A percentile compares a stretch with the other conserved stretches of the same genome.
These are phyloP conservation scores for Anthracocystis panici-leucophaei DNA, from an alignment of 1,284 basidiomycete species.

Conservation along the genomic window DNA sequence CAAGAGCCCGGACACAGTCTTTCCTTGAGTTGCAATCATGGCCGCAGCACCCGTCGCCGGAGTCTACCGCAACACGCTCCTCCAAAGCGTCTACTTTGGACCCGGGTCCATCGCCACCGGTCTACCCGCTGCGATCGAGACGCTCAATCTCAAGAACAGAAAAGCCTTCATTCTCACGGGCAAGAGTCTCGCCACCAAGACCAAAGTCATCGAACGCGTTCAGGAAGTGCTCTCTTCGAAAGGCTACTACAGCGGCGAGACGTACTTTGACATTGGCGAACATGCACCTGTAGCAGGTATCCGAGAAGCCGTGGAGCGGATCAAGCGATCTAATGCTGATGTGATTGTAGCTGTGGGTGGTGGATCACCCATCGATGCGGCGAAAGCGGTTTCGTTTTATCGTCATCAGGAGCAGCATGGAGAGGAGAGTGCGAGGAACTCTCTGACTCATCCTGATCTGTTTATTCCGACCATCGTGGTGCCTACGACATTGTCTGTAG, in stretches of 20 bases:
- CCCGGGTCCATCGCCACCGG: slow-evolving; percentile 31
- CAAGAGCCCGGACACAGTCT: background rate
- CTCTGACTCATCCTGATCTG: slow-evolving; percentile 13
- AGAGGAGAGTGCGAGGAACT: slow-evolving; percentile 25
- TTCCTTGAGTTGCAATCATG: slow-evolving; percentile 15
- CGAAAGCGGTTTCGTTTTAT: slow-evolving; percentile 67
- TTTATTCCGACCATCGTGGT: slow-evolving; percentile 75
- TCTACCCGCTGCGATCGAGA: slow-evolving; percentile 34
- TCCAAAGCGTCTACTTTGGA: slow-evolving; percentile 46
- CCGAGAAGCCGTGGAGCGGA: slow-evolving; percentile 72
- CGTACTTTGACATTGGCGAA: slow-evolving; percentile 81
- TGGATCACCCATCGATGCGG: slow-evolving; percentile 82
- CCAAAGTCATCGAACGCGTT: slow-evolving; percentile 42
- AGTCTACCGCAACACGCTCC: slow-evolving; percentile 47
- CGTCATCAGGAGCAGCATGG: slow-evolving; percentile 37
- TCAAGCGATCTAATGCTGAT: slow-evolving; percentile 76
- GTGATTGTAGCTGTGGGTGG: slow-evolving; percentile 77
- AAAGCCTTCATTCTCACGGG: slow-evolving; percentile 59
- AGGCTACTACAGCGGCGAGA: slow-evolving; percentile 66
- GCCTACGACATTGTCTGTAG: slow-evolving; percentile 84
- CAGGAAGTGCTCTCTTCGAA: slow-evolving; percentile 29
- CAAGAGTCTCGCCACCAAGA: slow-evolving; percentile 55
- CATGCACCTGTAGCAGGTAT: slow-evolving; percentile 81
- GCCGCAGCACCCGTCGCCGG: slow-evolving; percentile 23
- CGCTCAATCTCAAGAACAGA: slow-evolving; percentile 32